Conservation (phyloP, 371 early-diverging fungal genomes). For the Smittium mucronatum region DNA sequence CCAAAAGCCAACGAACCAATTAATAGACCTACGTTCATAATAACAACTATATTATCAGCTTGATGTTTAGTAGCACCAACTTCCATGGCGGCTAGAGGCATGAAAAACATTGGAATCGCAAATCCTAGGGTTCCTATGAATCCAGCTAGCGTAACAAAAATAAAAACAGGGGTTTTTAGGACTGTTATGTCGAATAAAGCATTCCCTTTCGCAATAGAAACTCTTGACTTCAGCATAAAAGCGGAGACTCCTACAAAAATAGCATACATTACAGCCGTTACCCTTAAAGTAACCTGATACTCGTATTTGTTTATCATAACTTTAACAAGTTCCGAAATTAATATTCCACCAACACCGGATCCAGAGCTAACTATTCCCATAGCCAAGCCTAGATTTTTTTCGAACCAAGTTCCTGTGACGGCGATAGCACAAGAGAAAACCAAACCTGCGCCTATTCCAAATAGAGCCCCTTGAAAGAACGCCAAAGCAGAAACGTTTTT, state of each 20-base stretch:
- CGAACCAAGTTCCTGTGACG: constrained; percentile 39
- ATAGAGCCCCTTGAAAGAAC: constrained; percentile 47
- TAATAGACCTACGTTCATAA: constrained; percentile 35
- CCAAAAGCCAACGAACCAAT: constrained; percentile 33
- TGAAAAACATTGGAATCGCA: constrained; percentile 37
- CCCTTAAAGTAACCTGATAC: constrained; percentile 33
- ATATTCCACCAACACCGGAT: constrained; percentile 40
- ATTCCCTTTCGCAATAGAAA: constrained; percentile 22
- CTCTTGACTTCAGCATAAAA: constrained; percentile 33
- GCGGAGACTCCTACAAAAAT: constrained; percentile 32
- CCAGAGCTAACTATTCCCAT: constrained; percentile 42
- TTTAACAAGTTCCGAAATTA: constrained; percentile 32
- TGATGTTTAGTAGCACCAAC: constrained; percentile 23
- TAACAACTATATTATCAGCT: constrained; percentile 27
- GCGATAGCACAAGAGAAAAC: constrained; percentile 36
- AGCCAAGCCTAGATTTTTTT: constrained; percentile 36
- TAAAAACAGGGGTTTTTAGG: constrained; percentile 22
- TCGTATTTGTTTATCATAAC: constrained; percentile 29
- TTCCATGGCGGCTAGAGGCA: constrained; percentile 32
- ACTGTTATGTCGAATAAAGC: constrained; percentile 26
- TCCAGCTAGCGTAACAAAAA: constrained; percentile 18
- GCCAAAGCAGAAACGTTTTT: constrained; percentile 44
- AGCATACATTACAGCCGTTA: constrained; percentile 25
- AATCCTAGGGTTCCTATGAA: constrained; percentile 30
- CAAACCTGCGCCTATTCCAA: constrained; percentile 37